Evolutionary conservation across 192 early-diverging fungal species (phyloP), one percentile per base, ranked within the genome.

Genomic region (Oehlia diaphana): DNA sequence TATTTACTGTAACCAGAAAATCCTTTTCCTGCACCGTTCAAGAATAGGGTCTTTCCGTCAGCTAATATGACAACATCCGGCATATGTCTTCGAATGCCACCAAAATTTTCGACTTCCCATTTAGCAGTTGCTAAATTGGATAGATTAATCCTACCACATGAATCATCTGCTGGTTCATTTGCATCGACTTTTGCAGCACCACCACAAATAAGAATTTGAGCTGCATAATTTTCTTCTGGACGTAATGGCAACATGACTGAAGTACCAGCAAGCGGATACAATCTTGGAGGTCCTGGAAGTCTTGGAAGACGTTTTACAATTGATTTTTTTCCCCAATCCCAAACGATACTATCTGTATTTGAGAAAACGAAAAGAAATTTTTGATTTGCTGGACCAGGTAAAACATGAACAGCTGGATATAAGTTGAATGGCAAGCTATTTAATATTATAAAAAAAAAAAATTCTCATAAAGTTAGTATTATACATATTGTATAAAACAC

Each of bases 21-120:
- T n/a, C 92, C 92, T 23, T 70, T 84, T 70, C 83, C 77, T n/a
- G 88, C 89, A 14, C 92, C 92, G 79, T 92, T 92, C n/a, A 92
- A 65, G 78, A 89, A 81, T 63, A 92, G 65, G n/a, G 89, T 42
- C 23, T 82, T 90, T 49, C 90, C 89, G 28, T 92, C 91, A 0
- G 88, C 81, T 1, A 88, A 65, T 39, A 87, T 77, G 14, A 90
- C 80, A 19, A 79, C 86, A 73, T 90, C 89, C 10, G 87, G 86
- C 89, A 90, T 90, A 50, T 89, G 31, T 33, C 89, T 74, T 9
- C 64, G 80, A 5, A 82, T 0, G 81, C 84, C 85, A 87, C 87
- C 47, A 80, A 78, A 78, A 35, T 78, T 80, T 8, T 90, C 89
- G 83, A 86, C 87, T 76, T 86, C 86, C 89, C 89, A 90, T 37